A percentile compares a stretch with the other conserved stretches of the same genome.
Conservation (phyloP, 192 early-diverging fungal genomes). For the Rhizophlyctis rosea region DNA sequence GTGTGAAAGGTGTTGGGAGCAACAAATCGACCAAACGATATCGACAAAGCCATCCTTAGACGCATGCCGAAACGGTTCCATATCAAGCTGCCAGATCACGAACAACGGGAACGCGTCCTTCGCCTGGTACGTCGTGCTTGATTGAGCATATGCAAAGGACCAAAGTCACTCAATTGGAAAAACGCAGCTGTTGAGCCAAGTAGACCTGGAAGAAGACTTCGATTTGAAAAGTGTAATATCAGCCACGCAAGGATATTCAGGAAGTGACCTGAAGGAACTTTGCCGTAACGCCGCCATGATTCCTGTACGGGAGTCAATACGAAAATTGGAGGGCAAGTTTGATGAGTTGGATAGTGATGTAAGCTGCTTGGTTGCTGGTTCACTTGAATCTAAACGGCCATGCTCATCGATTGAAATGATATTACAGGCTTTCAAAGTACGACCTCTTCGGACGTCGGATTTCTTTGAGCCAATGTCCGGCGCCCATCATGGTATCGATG, state of each 20-base stretch:
- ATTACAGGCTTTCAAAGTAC: slow-evolving; percentile 28
- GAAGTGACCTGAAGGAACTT: slow-evolving; percentile 93
- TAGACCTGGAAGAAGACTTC: slow-evolving; percentile 57
- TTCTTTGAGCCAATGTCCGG: slow-evolving; percentile 23
- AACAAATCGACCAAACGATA: slow-evolving; percentile 97
- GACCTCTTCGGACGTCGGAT: slow-evolving; percentile 31
- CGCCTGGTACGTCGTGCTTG: slow-evolving; percentile 36
- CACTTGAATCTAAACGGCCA: not conserved
- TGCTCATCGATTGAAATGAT: not conserved
- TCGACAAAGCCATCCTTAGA: slow-evolving; percentile 93
- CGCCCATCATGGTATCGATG: not conserved
- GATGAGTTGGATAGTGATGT: slow-evolving; percentile 18
- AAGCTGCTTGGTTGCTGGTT: slow-evolving; percentile 8
- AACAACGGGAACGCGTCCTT: slow-evolving; percentile 84
- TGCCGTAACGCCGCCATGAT: slow-evolving; percentile 96
- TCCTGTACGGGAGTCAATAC: slow-evolving; percentile 69
- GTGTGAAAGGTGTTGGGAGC: slow-evolving; percentile 85
- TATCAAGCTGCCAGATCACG: slow-evolving; percentile 75
- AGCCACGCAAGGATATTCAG: slow-evolving; percentile 59
- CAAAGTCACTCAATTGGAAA: slow-evolving; percentile 20
- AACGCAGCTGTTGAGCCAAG: slow-evolving; percentile 72
- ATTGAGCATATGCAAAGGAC: slow-evolving; percentile 3
- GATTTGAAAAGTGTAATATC: slow-evolving; percentile 63
- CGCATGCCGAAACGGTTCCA: slow-evolving; percentile 97
- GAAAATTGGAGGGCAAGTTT: slow-evolving; percentile 18